Percentiles rank a stretch among this genome's conserved stretches.
These are phyloP conservation scores for Magnaporthiopsis incrustans DNA, from an alignment of 2,329 filamentous ascomycete species.

Conservation along the genomic window DNA sequence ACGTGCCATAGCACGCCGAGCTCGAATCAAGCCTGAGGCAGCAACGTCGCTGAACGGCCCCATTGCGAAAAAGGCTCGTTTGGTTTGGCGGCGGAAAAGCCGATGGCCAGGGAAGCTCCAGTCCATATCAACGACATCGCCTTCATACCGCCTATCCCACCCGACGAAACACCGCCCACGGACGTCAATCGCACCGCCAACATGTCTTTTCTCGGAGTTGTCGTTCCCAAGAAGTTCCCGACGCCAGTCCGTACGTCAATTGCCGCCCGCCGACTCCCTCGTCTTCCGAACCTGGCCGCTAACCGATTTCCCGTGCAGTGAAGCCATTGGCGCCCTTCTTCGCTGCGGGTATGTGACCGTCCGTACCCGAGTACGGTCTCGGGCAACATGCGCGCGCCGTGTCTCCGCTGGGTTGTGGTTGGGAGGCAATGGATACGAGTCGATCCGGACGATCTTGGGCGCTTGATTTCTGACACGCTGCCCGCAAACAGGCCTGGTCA, in stretches of 20 bases:
- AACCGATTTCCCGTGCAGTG: conserved; percentile 47
- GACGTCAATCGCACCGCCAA: conserved; percentile 36
- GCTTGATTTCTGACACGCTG: conserved; percentile 7
- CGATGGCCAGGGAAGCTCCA: not conserved
- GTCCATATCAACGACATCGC: conserved; percentile 16
- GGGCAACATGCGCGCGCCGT: not conserved
- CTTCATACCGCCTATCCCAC: conserved; percentile 12
- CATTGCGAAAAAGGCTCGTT: conserved; percentile 22
- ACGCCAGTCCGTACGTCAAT: conserved; percentile 65
- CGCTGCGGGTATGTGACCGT: conserved; percentile 67
- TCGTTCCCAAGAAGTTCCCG: conserved; percentile 70
- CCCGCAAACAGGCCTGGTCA: conserved; percentile 57
- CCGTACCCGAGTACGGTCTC: not conserved
- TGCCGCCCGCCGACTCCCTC: conserved; percentile 12
- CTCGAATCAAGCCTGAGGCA: conserved; percentile 2
- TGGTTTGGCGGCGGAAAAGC: conserved; percentile 1
- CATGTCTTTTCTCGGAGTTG: conserved; percentile 66
- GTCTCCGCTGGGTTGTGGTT: too few species aligned
- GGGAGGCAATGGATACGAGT: not conserved
- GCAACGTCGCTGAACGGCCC: conserved; percentile 7
- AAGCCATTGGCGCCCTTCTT: conserved; percentile 91
- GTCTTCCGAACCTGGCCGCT: conserved; percentile 19
- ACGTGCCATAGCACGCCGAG: not conserved
- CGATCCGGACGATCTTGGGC: conserved; percentile 15
- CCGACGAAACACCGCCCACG: conserved; percentile 23